These are phyloP conservation scores for Cantharellus anzutake DNA, from an alignment of 768 basidiomycete species.

Conservation along the genomic window DNA sequence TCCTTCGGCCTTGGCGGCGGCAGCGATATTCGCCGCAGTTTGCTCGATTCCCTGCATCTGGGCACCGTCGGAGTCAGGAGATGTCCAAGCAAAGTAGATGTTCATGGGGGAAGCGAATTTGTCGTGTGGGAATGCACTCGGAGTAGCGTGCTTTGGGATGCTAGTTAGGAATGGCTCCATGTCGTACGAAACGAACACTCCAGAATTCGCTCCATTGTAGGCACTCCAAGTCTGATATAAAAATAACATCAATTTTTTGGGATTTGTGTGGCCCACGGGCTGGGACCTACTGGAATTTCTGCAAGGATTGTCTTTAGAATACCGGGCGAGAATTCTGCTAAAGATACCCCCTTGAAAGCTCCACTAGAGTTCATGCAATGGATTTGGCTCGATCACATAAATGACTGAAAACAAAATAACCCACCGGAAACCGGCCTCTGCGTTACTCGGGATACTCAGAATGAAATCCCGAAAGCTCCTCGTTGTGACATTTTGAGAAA, in stretches of 20 bases:
- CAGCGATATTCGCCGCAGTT: constrained; percentile 15
- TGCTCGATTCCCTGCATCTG: background rate
- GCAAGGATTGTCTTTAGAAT: background rate
- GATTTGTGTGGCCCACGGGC: background rate
- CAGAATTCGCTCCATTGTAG: background rate
- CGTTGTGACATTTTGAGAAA: constrained; percentile 23
- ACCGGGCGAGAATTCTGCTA: background rate
- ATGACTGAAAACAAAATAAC: background rate
- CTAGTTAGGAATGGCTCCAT: background rate
- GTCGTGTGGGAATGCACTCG: background rate
- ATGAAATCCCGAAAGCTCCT: constrained; percentile 26
- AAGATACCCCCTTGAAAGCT: background rate
- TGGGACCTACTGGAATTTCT: too few relatives aligned
- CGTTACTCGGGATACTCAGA: constrained; percentile 14
- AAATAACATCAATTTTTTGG: background rate
- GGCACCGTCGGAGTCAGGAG: background rate
- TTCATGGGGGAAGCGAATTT: background rate
- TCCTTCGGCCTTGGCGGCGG: constrained; percentile 18
- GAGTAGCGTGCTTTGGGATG: background rate
- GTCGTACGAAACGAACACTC: background rate
- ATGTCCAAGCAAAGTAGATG: background rate
- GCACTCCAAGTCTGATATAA: too few relatives aligned
- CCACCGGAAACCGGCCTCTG: background rate
- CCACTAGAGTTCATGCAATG: background rate
- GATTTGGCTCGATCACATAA: background rate